Base-by-base conservation (phyloP, 2,329 filamentous ascomycete genomes). In the Aureobasidium sp. region DNA sequence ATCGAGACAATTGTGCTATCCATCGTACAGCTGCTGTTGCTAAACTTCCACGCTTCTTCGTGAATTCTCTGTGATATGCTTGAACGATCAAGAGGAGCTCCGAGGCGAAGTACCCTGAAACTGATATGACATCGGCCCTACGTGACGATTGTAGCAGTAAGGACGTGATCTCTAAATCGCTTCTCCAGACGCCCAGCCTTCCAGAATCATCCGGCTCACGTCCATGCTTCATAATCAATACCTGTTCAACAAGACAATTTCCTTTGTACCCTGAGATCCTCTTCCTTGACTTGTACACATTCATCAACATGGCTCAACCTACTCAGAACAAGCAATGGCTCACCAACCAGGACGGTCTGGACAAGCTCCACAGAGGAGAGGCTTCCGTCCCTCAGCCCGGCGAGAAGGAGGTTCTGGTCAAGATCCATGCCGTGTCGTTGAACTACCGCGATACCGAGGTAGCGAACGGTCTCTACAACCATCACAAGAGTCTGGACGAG, bases 391-490 rank as follows among this genome's bases (percentile, higher is more conserved):
- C 61, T 9, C 58, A 62, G 11, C 63, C 69, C 0, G 23, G 57
- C 5, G 42, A 64, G 8, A 63, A 62, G 51, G 75, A 77, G 62
- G 79, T 82, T 2, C 69, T 82, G 23, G 77, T 82, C 15, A 76
- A 80, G 67, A 73, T 82, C 31, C 73, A 74, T 53, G 72, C 78
- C n/a, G 79, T 82, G 0, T 78, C 79, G 5, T 70, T 82, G 51
- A 82, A 82, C 65, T 82, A 79, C 66, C 74, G 79, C 43, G 80
- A 83, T 64, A 64, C 66, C 19, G 75, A 78, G 86, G 86, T 89
- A 21, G 78, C 77, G 67, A 84, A 80, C 75, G 86, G 86, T 31
- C 75, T 83, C 13, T 89, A 88, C 74, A 83, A 77, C 68, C 84
- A 89, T 71, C 84, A 88, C 74, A 78, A 80, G 65, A 77, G 78